Evolutionary conservation across 192 early-diverging fungal species (phyloP), one percentile per base, ranked within the genome.

Genomic region (Coemansia pectinata): DNA sequence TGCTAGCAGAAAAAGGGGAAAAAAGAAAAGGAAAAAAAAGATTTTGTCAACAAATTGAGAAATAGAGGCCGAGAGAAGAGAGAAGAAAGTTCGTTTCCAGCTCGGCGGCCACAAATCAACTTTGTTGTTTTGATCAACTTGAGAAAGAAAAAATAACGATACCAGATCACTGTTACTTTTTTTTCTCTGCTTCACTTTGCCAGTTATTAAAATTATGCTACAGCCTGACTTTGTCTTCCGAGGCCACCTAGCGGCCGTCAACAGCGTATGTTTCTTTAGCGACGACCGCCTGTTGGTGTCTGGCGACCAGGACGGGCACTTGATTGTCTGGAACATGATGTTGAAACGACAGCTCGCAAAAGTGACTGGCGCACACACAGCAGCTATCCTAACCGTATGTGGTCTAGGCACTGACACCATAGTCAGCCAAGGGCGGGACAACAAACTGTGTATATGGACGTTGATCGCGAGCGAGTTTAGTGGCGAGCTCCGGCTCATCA

Each of bases 291-390:
- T 64, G 2, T 58, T 84, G 40, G 71, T 76, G 10, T 79, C 82
- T 9, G 77, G 77, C 21, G 82, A 84, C 66, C 82, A 84, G 33
- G 74, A 73, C 63, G 82, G 82, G 7, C 45, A 61, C 34, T 29
- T 84, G 34, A 65, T 79, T 17, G 68, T 84, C 5, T 84, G 82
- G 82, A 84, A 73, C 68, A 84, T 84, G 77, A 71, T 76, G 23
- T 60, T 84, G 19, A 79, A 79, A 41, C 66, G 77, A 14, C 77
- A 67, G 48, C 58, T 79, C 12, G 70, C 61, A 34, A 70, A 39
- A 9, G 57, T 29, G 2, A 7, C 60, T 0, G 42, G 27, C 6
- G 82, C 82, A 5, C 82, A 84, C 47, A 23, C 63, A 14, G 70
- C 45, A 15, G 59, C 82, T 12, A 60, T 84, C 19, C 33, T 84